Percentiles rank a stretch among this genome's conserved stretches.
Evolutionary conservation across 805 yeast species (phyloP).

Genomic region (Candida krabiensis): DNA sequence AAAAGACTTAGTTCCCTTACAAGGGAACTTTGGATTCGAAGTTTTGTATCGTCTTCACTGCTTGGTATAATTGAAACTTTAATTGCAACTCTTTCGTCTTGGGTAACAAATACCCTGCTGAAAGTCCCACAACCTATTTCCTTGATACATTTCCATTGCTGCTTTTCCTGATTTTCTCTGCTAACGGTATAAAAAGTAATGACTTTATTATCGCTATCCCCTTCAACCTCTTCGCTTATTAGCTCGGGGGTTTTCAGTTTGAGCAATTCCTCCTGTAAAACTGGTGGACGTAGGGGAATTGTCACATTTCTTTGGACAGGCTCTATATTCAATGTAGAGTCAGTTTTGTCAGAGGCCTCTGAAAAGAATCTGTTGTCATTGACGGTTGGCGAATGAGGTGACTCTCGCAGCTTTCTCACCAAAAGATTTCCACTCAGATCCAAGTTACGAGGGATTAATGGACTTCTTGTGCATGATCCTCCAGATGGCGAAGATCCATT

Average conservation of each 20-base stretch:
- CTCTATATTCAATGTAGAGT: conserved; percentile 20
- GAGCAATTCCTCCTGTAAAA: conserved; percentile 15
- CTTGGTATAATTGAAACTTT: conserved; percentile 55
- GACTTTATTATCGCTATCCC: conserved; percentile 6
- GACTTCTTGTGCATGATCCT: neutral
- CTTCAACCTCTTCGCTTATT: conserved; percentile 9
- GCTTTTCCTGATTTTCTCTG: conserved; percentile 13
- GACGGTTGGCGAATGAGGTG: neutral
- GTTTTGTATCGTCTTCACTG: conserved; percentile 36
- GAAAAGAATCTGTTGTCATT: conserved; percentile 12
- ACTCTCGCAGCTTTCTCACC: conserved; percentile 9
- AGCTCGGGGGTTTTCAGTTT: conserved; percentile 9
- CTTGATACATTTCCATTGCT: conserved; percentile 36
- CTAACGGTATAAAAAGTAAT: conserved; percentile 13
- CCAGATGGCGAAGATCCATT: neutral
- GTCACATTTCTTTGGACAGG: conserved; percentile 32
- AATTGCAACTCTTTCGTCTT: conserved; percentile 55
- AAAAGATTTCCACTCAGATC: conserved; percentile 1
- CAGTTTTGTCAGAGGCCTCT: conserved; percentile 17
- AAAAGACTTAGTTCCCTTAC: conserved; percentile 76
- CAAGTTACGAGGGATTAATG: neutral
- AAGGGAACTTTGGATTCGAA: conserved; percentile 59
- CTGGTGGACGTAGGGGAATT: conserved; percentile 24
- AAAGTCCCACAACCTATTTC: conserved; percentile 69
- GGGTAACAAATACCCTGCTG: conserved; percentile 59